Percentiles rank a stretch among this genome's conserved stretches.
These are phyloP conservation scores for Escallonia rubra DNA, from an alignment of 129 eudicot species.

Conservation along the genomic window DNA sequence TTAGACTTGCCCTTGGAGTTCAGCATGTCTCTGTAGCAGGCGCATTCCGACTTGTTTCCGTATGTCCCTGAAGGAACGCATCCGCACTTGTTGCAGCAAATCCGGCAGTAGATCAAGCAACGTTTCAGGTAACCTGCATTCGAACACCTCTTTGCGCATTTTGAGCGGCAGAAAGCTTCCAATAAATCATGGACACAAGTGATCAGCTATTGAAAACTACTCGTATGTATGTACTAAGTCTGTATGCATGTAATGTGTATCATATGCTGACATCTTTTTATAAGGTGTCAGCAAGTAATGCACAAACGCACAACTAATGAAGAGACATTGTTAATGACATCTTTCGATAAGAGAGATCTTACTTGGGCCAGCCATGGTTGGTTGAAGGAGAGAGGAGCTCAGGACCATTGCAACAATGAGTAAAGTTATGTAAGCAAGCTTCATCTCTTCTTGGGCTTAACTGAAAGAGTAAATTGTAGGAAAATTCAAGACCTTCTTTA, in stretches of 20 bases:
- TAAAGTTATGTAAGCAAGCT: slow-evolving; percentile 13
- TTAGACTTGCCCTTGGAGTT: slow-evolving; percentile 67
- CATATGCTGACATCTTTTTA: too few species aligned
- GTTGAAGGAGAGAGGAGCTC: slow-evolving; percentile 11
- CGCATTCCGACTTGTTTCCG: slow-evolving; percentile 59
- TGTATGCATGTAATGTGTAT: too few species aligned
- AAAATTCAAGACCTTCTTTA: too few species aligned
- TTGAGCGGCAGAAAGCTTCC: slow-evolving; percentile 19
- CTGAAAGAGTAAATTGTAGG: not conserved
- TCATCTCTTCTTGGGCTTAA: not conserved
- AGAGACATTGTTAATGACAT: too few species aligned
- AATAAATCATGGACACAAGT: not conserved
- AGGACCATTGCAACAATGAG: slow-evolving; percentile 20
- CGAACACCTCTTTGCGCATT: slow-evolving; percentile 26
- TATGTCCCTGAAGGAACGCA: slow-evolving; percentile 73
- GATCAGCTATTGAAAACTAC: too few species aligned
- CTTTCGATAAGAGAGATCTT: not conserved
- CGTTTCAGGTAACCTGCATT: slow-evolving; percentile 27
- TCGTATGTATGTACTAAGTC: too few species aligned
- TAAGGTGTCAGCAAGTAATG: too few species aligned
- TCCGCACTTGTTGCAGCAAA: slow-evolving; percentile 33
- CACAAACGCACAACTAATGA: too few species aligned
- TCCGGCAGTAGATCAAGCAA: slow-evolving; percentile 47
- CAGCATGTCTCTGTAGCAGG: slow-evolving; percentile 57
- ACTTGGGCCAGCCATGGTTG: slow-evolving; percentile 12